Conservation (phyloP, 2,329 filamentous ascomycete genomes). For the Decorospora gaudefroyi region DNA sequence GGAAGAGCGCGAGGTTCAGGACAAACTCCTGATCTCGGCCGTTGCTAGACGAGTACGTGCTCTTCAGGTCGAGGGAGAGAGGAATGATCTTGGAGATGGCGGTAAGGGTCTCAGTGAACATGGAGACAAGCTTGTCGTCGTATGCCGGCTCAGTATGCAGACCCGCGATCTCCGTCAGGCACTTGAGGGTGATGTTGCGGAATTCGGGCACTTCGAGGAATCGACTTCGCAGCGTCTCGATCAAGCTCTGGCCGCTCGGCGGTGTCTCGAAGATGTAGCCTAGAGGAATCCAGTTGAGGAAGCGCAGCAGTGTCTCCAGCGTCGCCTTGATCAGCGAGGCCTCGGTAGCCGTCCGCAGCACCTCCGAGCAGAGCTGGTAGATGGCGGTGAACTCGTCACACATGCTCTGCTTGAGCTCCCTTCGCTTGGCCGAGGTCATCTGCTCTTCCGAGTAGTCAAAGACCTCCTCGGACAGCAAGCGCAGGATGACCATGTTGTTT, state of each 20-base stretch:
- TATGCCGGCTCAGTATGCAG: slow-evolving; percentile 86
- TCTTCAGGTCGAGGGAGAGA: slow-evolving; percentile 84
- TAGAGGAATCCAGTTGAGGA: slow-evolving; percentile 98
- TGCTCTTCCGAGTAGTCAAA: slow-evolving; percentile 99
- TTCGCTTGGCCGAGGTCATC: slow-evolving; percentile 98
- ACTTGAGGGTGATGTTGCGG: slow-evolving; percentile 94
- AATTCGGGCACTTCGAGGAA: slow-evolving; percentile 95
- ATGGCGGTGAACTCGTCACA: slow-evolving; percentile 98
- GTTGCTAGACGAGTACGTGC: slow-evolving; percentile 89
- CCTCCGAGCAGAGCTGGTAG: slow-evolving; percentile 95
- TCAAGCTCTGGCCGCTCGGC: slow-evolving; percentile 63
- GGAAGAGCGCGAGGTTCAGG: slow-evolving; percentile 91
- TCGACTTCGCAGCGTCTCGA: slow-evolving; percentile 88
- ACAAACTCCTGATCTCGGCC: slow-evolving; percentile 96
- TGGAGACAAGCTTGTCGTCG: slow-evolving; percentile 92
- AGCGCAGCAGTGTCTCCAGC: slow-evolving; percentile 89
- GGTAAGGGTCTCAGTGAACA: slow-evolving; percentile 97
- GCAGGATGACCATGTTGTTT: slow-evolving; percentile 99
- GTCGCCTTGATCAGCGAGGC: slow-evolving; percentile 93
- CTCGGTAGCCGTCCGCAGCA: slow-evolving; percentile 86
- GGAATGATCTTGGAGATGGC: slow-evolving; percentile 94
- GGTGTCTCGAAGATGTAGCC: slow-evolving; percentile 99
- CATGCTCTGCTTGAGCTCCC: slow-evolving; percentile 98
- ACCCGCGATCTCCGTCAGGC: slow-evolving; percentile 94
- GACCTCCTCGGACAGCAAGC: slow-evolving; percentile 93